Evolutionary conservation across 192 early-diverging fungal species (phyloP), one percentile per base, ranked within the genome.

Genomic region (Coemansia sp.): DNA sequence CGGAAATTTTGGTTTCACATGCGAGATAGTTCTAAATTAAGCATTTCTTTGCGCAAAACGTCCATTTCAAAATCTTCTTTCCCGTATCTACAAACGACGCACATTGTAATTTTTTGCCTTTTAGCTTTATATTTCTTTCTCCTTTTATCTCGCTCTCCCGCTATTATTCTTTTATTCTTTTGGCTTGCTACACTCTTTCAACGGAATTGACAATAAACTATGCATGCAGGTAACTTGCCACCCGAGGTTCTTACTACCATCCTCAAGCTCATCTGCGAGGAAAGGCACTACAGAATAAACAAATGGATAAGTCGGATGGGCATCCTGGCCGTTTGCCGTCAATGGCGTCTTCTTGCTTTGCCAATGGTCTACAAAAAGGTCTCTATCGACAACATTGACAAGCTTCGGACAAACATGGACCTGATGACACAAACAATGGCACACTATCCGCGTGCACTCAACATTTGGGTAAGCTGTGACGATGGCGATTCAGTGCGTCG

Each of bases 291-390:
- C 34, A 59, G 57, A 59, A 11, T 18, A 5, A 38, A 18, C 6
- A 5, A 38, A 3, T 59, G 57, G 57, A 36, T 59, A 1, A 38
- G 5, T 15, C 57, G 57, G 5, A 8, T 59, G 5, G 15, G 7
- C 12, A 16, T 59, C 5, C 5, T 59, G 34, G 57, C 57, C 10
- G 57, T 59, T 35, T 59, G 57, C 34, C 57, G 18, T 7, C 2
- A 3, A 21, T 59, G 57, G 57, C 30, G 57, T 4, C 20, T 9
- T 11, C 10, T 59, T 0, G 57, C 57, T 4, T 9, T 59, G 30
- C 57, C 57, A 21, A n/a, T 59, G 57, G 57, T 38, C 10, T 59
- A 36, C 35, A 59, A 38, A 59, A 59, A n/a, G 10, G 18, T 59
- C 4, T 59, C 57, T 4, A 38, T 59, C 15, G 57, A 59, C 33